Percentiles rank a stretch among this genome's conserved stretches.
Evolutionary conservation across 345 rosid genomes (phyloP).

Genomic region (Eutrema japonicum): DNA sequence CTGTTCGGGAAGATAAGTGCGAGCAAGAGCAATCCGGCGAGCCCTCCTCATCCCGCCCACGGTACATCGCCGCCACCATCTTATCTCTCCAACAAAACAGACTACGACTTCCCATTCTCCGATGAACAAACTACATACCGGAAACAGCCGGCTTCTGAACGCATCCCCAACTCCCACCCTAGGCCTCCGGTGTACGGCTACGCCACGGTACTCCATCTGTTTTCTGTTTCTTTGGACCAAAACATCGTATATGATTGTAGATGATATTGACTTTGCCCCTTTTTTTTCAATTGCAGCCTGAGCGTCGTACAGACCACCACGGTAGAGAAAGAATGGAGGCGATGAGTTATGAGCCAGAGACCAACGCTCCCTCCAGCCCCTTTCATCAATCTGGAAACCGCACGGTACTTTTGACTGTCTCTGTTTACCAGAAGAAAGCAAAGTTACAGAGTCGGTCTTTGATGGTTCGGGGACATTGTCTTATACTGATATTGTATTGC

Average conservation of each 20-base stretch:
- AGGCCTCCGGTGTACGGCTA: conserved; percentile 38
- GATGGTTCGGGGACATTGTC: neutral
- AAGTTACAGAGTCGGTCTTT: neutral
- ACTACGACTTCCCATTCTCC: conserved; percentile 27
- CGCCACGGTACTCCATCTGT: conserved; percentile 30
- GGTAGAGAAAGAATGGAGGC: conserved; percentile 25
- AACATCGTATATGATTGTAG: neutral
- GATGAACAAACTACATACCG: conserved; percentile 25
- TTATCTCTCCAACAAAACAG: conserved; percentile 29
- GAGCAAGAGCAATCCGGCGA: conserved; percentile 34
- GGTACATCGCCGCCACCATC: conserved; percentile 29
- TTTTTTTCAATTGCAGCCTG: conserved; percentile 31
- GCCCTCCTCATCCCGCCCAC: conserved; percentile 20
- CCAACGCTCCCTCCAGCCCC: conserved; percentile 37
- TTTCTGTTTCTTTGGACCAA: neutral
- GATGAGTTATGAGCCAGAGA: conserved; percentile 36
- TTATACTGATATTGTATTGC: neutral
- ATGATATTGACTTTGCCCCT: conserved; percentile 10
- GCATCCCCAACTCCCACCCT: conserved; percentile 39
- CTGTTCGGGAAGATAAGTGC: conserved; percentile 30
- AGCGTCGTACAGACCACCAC: conserved; percentile 30
- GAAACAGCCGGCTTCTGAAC: conserved; percentile 42
- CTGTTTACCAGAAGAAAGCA: neutral
- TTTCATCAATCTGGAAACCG: conserved; percentile 33
- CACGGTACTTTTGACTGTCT: conserved; percentile 22